Evolutionary conservation across 495 filamentous ascomycete genomes (phyloP), one percentile per base, ranked within the genome.

Genomic region (Xylaria longipes): DNA sequence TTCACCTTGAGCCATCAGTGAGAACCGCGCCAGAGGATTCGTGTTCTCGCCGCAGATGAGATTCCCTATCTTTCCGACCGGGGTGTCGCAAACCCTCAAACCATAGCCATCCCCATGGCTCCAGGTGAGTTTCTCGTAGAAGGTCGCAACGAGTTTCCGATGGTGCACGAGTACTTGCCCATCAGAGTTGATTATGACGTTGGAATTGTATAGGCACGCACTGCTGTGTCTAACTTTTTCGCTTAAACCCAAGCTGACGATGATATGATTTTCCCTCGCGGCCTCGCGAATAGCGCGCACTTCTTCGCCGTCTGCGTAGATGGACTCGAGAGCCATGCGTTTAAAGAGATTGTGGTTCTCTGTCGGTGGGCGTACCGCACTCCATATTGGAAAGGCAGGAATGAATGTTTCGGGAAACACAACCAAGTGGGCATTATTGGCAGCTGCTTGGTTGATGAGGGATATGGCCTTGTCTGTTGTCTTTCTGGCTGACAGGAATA

Each of bases 361-460:
- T 6, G 77, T 71, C 25, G 80, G 81, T 0, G 78, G 52, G 3
- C 75, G 71, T 22, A 82, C 50, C 52, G 79, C 74, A 68, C 78
- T 80, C 80, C 80, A 82, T 64, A 80, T 65, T 7, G 80, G 79
- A 46, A 75, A 82, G 14, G 74, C 84, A 11, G 83, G 80, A 15
- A 85, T 82, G 72, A 76, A 84, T 0, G 80, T 75, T 69, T 85
- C 84, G 0, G 84, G 83, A 71, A 85, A 86, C 64, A 83, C 83
- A 14, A 86, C 72, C 8, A 86, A 72, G 25, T 84, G 75, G 9
- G 83, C 83, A 0, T 70, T 64, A 67, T 81, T 77, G 37, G 46
- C 29, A 14, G 83, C 81, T 1, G 83, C 83, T 68, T 81, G 69
- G 22, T 78, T 70, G 58, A 86, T 84, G 27, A 84, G 74, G 1